A percentile compares a stretch with the other conserved stretches of the same genome.
Conservation (phyloP, 495 filamentous ascomycete species). For the Neurospora terricola region DNA sequence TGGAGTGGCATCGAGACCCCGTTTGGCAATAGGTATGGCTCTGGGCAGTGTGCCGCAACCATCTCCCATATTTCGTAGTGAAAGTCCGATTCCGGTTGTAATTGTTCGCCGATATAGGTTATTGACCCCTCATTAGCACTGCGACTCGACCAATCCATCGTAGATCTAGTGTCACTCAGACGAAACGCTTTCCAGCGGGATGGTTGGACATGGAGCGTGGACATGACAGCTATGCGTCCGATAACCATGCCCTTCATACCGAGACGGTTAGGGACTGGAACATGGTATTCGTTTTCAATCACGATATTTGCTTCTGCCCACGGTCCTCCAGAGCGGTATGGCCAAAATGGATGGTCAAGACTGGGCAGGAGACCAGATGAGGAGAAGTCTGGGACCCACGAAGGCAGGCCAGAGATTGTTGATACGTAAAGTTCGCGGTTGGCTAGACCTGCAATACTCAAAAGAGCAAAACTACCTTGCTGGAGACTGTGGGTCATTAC, state of each 20-base stretch:
- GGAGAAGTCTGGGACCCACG: neutral
- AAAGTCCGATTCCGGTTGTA: neutral
- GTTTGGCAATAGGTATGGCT: neutral
- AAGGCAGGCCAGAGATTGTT: neutral
- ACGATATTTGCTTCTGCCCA: neutral
- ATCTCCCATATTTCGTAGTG: neutral
- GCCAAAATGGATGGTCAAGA: neutral
- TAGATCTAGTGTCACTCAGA: too few relatives aligned
- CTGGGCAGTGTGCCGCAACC: neutral
- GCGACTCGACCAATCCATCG: too few relatives aligned
- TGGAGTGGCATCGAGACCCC: neutral
- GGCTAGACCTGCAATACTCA: neutral
- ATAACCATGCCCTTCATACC: neutral
- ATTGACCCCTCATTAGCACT: too few relatives aligned
- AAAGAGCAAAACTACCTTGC: neutral
- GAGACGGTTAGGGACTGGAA: neutral
- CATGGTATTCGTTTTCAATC: too few relatives aligned
- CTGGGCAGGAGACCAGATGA: neutral
- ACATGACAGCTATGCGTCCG: neutral
- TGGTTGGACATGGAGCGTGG: neutral
- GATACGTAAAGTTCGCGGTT: neutral
- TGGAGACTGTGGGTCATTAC: neutral
- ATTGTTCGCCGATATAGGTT: neutral
- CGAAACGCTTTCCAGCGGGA: too few relatives aligned
- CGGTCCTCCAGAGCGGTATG: neutral